Conservation (phyloP, 202 grass and related monocot genomes). For the Bolboschoenoplectus hybrid region DNA sequence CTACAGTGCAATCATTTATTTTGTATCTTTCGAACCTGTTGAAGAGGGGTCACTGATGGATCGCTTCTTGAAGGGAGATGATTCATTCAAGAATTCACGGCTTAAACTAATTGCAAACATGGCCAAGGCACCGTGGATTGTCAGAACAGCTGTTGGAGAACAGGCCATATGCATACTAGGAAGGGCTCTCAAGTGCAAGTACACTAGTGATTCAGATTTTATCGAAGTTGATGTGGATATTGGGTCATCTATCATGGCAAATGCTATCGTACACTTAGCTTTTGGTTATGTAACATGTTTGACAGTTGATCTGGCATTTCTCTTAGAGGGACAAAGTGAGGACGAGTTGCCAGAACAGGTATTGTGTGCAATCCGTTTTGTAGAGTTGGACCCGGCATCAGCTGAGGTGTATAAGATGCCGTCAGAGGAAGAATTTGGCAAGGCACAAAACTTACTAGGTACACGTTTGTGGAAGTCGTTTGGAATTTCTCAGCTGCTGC, state of each 20-base stretch:
- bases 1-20: slow-evolving; percentile 74
- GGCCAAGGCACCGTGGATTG: slow-evolving; percentile 84
- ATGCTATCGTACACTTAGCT: slow-evolving; percentile 92
- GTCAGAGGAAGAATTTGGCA: slow-evolving; percentile 56
- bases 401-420: slow-evolving; percentile 55
- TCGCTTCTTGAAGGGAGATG: slow-evolving; percentile 93
- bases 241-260: slow-evolving; percentile 90
- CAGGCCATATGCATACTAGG: slow-evolving; percentile 94
- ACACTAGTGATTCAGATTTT: slow-evolving; percentile 66
- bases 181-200: slow-evolving; percentile 79
- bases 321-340: slow-evolving; percentile 84
- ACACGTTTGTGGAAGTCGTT: slow-evolving; percentile 72
- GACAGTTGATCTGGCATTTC: slow-evolving; percentile 88
- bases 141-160: slow-evolving; percentile 90
- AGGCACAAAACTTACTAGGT: slow-evolving; percentile 34
- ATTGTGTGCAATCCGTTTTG: slow-evolving; percentile 84
- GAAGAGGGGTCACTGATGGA: slow-evolving; percentile 67
- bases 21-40: slow-evolving; percentile 59
- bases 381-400: slow-evolving; percentile 72
- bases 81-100: slow-evolving; percentile 79
- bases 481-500: slow-evolving; percentile 60
- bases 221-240: slow-evolving; percentile 95
- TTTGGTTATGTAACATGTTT: slow-evolving; percentile 79
- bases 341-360: slow-evolving; percentile 84
- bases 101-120: slow-evolving; percentile 94